Evolutionary conservation across 768 basidiomycete genomes (phyloP).

Genomic region (Mycena rosella): DNA sequence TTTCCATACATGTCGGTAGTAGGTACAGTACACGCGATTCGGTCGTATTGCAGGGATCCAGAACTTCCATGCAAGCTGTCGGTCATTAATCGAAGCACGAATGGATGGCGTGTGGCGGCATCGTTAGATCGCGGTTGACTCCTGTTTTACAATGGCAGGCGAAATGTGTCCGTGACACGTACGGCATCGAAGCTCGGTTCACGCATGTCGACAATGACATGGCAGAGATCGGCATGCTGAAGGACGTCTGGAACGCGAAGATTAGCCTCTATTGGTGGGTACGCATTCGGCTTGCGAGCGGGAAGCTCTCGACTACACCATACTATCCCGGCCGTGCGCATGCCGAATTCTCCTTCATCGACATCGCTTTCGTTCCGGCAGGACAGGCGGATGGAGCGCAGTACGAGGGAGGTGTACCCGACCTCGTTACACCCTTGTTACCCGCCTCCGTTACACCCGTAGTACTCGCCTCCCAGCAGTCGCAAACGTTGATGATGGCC

Average conservation of each 20-base stretch:
- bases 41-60: neutral
- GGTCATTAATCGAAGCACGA: too few species aligned
- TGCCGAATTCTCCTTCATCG: conserved; percentile 19
- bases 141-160: neutral
- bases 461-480: too few species aligned
- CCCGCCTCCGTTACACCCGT: too few species aligned
- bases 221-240: conserved; percentile 25
- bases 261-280: conserved; percentile 34
- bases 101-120: neutral
- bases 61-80: conserved; percentile 8
- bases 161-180: conserved; percentile 28
- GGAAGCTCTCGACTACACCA: conserved; percentile 28
- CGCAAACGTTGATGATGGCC: too few species aligned
- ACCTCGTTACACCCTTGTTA: neutral
- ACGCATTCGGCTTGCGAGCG: conserved; percentile 10
- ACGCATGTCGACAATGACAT: conserved; percentile 37
- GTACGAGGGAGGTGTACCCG: conserved; percentile 1
- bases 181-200: conserved; percentile 27
- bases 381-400: neutral
- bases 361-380: neutral
- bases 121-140: conserved; percentile 1
- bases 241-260: conserved; percentile 31
- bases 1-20: too few species aligned
- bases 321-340: conserved; percentile 13
- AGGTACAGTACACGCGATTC: neutral